Base-by-base conservation (phyloP, 768 basidiomycete genomes). In the Boletus rufocinnamomeus region DNA sequence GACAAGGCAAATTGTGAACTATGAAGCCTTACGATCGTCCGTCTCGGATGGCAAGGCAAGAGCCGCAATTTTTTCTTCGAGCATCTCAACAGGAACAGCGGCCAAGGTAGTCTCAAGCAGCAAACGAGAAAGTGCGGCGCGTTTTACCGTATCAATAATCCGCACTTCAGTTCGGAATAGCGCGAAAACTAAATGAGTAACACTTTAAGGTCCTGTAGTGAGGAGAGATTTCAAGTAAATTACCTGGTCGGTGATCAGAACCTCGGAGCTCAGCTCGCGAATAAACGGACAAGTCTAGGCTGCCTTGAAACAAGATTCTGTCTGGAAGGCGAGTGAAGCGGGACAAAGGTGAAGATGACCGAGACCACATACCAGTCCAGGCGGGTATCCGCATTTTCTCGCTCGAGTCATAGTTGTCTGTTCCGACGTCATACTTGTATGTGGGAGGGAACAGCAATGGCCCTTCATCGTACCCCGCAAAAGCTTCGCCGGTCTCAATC, bases 371-470 rank as follows among this genome's bases (percentile, higher is more conserved):
- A 94, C 94, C 94, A 66, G 96, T 98, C 95, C 95, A 98, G 19
- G 96, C 93, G 6, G 97, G 97, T 68, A 97, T 89, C 27, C 97
- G 84, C 82, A 88, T 85, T 77, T 98, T 99, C 74, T 98, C 97
- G 69, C 93, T 91, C 16, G 93, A 90, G 72, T 99, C 97, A 70
- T 98, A 99, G 49, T 80, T 80, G 61, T 97, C 89, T 10, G 94
- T 86, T 11, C 86, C 84, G 7, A 88, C 69, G 68, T 90, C 87
- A 68, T 95, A 98, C 62, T 93, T 91, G 76, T 99, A 98, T 2
- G 96, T 99, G 9, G 97, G 97, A 16, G 85, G 79, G 76, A 99
- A 99, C n/a, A 91, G 69, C 19, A 98, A 72, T 0, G 92, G 91
- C 0, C 93, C 96, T 73, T 99, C 97, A 55, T 87, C 81, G 63